Evolutionary conservation across 2,329 filamentous ascomycete species (phyloP), one percentile per base, ranked within the genome.

Genomic region (Aspergillus latus): DNA sequence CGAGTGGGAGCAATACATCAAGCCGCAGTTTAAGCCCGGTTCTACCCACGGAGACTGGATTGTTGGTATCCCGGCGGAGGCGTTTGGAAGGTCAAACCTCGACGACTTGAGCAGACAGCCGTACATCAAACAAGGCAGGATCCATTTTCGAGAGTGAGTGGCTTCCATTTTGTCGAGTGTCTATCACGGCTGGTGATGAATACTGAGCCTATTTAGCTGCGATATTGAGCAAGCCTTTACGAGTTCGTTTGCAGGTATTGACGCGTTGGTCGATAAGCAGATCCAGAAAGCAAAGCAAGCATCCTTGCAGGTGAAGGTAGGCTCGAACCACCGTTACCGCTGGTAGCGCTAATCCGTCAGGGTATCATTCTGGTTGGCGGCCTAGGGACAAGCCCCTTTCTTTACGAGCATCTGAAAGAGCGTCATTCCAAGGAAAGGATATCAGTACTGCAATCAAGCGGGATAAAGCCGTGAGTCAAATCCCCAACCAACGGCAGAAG

Each of bases 1-100:
- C 3, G 51, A 54, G 29, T 54, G 51, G 51, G 51, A 54, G 36
- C 34, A 54, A 16, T 32, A 10, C 43, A 54, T 54, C 5, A 54
- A 54, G 44, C 51, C 51, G 6, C 51, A 54, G 30, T 54, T 47
- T 36, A 48, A 54, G 21, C 34, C 43, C 3, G 15, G 29, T 3
- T 43, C 32, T 26, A 21, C 36, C 15, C 29, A 34, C 21, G 26
- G 28, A 26, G 51, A 54, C 15, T 52, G 40, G 32, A 47, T 52
- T 40, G 50, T 52, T 7, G 32, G 16, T 4, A 39, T 54, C 46
- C 51, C 51, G 15, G 44, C 44, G 10, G 44, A 48, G 51, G 51
- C 50, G 16, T 54, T 54, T 34, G 44, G 44, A 29, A 54, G 16
- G 45, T 29, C 52, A 3, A 49, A 44, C 6, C 37, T 54, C 5